Conservation (phyloP, 768 basidiomycete species). For the button mushroom (Agaricus bisporus) region DNA sequence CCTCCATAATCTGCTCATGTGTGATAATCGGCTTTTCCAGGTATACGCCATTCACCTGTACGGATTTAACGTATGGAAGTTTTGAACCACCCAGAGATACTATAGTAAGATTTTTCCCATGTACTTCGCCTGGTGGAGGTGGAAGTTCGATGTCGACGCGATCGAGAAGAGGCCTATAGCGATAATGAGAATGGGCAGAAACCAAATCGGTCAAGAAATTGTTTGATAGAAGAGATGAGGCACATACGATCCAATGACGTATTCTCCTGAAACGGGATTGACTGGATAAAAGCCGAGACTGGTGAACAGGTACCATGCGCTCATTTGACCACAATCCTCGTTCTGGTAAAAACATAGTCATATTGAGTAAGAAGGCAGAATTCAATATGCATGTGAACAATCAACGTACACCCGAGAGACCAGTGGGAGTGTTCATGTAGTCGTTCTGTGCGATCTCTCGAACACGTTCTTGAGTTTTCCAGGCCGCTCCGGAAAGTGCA, state of each 20-base stretch:
- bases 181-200: not conserved
- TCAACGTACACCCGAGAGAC: conserved; percentile 60
- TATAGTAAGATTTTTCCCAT: conserved; percentile 37
- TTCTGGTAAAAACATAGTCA: conserved; percentile 37
- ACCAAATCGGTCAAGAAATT: too few relatives aligned
- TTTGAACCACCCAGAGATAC: conserved; percentile 47
- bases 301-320: conserved; percentile 81
- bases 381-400: not conserved
- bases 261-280: conserved; percentile 70
- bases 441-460: conserved; percentile 56
- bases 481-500: conserved; percentile 62
- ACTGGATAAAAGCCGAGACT: conserved; percentile 83
- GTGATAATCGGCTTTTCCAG: conserved; percentile 42
- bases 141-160: conserved; percentile 46
- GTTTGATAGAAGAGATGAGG: not conserved
- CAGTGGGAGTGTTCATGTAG: conserved; percentile 64
- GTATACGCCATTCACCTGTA: conserved; percentile 47
- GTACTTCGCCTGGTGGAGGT: conserved; percentile 13
- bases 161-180: conserved; percentile 41
- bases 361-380: too few relatives aligned
- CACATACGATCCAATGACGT: conserved; percentile 67
- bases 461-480: conserved; percentile 65
- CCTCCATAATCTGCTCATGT: conserved; percentile 54
- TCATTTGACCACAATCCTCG: conserved; percentile 89
- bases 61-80: conserved; percentile 52